Evolutionary conservation across 768 basidiomycete species (phyloP).

Genomic region (Phallus indusiatus): DNA sequence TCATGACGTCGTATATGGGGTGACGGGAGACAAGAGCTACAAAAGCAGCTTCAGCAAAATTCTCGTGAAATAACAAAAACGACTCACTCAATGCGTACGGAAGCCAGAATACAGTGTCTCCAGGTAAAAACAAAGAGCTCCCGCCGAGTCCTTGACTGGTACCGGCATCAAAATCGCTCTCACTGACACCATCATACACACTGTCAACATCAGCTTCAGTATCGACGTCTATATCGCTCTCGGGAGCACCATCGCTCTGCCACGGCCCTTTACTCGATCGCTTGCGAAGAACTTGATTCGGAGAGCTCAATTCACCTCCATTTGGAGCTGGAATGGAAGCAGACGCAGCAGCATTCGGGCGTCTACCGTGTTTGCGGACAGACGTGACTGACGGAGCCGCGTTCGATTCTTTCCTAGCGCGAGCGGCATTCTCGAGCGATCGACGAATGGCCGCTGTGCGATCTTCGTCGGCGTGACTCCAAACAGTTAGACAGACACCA

Average conservation of each 20-base stretch:
- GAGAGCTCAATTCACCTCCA: conserved; percentile 17
- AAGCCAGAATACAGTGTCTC: conserved; percentile 90
- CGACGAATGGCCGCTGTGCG: conserved; percentile 76
- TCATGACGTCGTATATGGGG: conserved; percentile 92
- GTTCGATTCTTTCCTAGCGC: conserved; percentile 59
- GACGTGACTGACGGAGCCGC: conserved; percentile 64
- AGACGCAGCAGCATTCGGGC: conserved; percentile 22
- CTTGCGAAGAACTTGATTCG: conserved; percentile 47
- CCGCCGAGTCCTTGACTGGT: conserved; percentile 72
- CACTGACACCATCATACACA: conserved; percentile 54
- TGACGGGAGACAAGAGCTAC: conserved; percentile 84
- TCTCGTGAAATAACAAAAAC: conserved; percentile 6
- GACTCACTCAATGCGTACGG: conserved; percentile 82
- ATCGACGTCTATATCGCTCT: conserved; percentile 38
- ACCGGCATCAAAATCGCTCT: conserved; percentile 72
- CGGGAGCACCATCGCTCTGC: conserved; percentile 51
- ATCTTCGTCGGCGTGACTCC: conserved; percentile 90
- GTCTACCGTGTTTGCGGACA: conserved; percentile 42
- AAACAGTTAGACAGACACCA: conserved; percentile 89
- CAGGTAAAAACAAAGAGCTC: conserved; percentile 80
- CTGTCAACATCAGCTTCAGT: conserved; percentile 64
- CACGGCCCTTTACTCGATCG: conserved; percentile 35
- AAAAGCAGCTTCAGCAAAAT: too few species aligned
- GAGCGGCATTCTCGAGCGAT: conserved; percentile 64
- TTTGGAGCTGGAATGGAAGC: conserved; percentile 22